A percentile compares a stretch with the other conserved stretches of the same genome.
These are phyloP conservation scores for Tritrichomonas foetus DNA, from an alignment of 208 protist genomes.

Conservation along the genomic window DNA sequence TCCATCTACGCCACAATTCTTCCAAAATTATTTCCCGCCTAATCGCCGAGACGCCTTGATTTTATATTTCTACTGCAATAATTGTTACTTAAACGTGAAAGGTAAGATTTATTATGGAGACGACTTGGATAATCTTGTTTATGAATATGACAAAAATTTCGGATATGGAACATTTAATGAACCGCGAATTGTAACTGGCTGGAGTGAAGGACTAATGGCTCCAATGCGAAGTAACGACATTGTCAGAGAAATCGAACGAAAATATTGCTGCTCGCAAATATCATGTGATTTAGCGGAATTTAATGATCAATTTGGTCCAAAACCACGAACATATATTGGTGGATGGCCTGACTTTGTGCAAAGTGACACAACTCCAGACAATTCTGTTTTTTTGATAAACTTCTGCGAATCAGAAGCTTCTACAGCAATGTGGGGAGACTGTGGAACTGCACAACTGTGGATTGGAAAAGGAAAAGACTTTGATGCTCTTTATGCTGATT, in stretches of 20 bases:
- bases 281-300: not conserved
- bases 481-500: no score
- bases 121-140: no score
- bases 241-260: not conserved
- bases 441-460: not conserved
- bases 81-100: no score
- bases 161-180: not conserved
- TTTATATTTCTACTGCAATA: no score
- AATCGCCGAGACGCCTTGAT: no score
- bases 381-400: not conserved
- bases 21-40: no score
- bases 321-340: not conserved
- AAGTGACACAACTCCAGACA: not conserved
- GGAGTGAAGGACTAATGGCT: not conserved
- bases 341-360: not conserved
- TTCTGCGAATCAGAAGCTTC: not conserved
- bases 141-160: no score
- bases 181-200: not conserved
- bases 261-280: not conserved
- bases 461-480: not conserved
- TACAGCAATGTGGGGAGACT: not conserved
- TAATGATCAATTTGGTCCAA: not conserved
- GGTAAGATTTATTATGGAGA: no score
- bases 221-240: not conserved
- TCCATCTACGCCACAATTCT: no score